Evolutionary conservation across 352 stramenopile species (phyloP).

Genomic region (Pythium aristosporum): DNA sequence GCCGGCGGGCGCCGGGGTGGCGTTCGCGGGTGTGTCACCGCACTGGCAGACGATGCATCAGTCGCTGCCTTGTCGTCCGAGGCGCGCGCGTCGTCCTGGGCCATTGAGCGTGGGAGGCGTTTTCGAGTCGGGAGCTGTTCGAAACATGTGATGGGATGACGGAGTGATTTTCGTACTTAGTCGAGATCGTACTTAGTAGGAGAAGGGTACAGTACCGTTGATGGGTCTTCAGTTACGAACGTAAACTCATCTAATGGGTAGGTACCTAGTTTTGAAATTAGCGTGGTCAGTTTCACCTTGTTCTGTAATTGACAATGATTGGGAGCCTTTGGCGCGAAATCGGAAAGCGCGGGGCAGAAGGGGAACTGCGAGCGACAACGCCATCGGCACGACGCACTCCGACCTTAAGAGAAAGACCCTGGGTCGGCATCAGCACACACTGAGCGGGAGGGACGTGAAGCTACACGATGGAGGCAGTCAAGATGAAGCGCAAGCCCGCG

Average conservation of each 20-base stretch:
- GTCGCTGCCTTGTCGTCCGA: neutral
- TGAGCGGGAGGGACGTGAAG: neutral
- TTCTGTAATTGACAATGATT: neutral
- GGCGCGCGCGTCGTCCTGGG: neutral
- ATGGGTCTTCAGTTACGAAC: no score
- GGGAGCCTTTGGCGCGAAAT: conserved; percentile 18
- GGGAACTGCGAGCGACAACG: neutral
- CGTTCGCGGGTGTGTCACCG: neutral
- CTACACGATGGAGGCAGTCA: neutral
- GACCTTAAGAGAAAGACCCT: neutral
- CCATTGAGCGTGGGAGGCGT: neutral
- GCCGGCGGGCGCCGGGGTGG: conserved; percentile 3
- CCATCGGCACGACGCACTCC: no score
- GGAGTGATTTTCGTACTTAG: conserved; percentile 2
- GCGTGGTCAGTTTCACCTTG: neutral
- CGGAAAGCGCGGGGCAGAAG: conserved; percentile 7
- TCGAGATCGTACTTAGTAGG: neutral
- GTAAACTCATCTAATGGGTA: neutral
- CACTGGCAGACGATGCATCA: neutral
- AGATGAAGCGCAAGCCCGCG: neutral
- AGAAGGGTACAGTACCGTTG: neutral
- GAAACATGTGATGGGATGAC: neutral
- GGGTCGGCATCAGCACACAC: neutral
- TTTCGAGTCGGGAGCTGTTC: neutral
- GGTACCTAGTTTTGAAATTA: no score